These are phyloP conservation scores for Populus alba DNA, from an alignment of 345 rosid genomes.

Conservation along the genomic window DNA sequence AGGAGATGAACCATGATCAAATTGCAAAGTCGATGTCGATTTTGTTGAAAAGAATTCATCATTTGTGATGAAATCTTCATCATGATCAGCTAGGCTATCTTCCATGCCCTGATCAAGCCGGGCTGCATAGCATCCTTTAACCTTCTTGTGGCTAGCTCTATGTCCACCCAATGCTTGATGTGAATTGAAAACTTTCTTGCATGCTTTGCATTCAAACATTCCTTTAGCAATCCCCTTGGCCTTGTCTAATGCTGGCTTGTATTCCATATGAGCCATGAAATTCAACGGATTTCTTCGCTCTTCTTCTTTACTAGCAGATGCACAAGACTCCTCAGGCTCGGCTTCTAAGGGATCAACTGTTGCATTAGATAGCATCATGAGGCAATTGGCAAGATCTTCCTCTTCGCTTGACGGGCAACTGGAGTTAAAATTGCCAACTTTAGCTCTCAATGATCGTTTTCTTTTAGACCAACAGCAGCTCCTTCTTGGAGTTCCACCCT, in stretches of 20 bases:
- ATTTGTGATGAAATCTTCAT: slow-evolving; percentile 45
- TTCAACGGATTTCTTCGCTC: slow-evolving; percentile 40
- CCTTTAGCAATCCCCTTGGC: slow-evolving; percentile 51
- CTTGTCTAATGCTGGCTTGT: slow-evolving; percentile 32
- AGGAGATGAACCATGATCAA: slow-evolving; percentile 38
- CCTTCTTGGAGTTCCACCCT: slow-evolving; percentile 30
- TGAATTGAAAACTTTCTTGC: slow-evolving; percentile 95
- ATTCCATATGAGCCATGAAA: slow-evolving; percentile 37
- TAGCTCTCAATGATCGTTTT: slow-evolving; percentile 57
- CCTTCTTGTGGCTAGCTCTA: slow-evolving; percentile 99
- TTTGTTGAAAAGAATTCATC: slow-evolving; percentile 50
- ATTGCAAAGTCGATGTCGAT: slow-evolving; percentile 27
- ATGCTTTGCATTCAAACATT: slow-evolving; percentile 87
- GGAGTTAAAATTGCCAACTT: slow-evolving; percentile 34
- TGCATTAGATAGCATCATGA: slow-evolving; percentile 83
- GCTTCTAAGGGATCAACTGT: slow-evolving; percentile 45
- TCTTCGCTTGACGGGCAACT: slow-evolving; percentile 68
- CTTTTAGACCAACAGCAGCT: slow-evolving; percentile 59
- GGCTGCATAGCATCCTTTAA: slow-evolving; percentile 94
- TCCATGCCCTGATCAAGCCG: slow-evolving; percentile 41
- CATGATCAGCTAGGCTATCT: slow-evolving; percentile 41
- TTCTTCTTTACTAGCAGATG: slow-evolving; percentile 64
- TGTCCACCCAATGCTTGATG: slow-evolving; percentile 99
- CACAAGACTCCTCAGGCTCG: slow-evolving; percentile 68
- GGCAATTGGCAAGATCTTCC: slow-evolving; percentile 91